Evolutionary conservation across 768 basidiomycete genomes (phyloP), one percentile per base, ranked within the genome.

Genomic region (Pleurotus platypus): DNA sequence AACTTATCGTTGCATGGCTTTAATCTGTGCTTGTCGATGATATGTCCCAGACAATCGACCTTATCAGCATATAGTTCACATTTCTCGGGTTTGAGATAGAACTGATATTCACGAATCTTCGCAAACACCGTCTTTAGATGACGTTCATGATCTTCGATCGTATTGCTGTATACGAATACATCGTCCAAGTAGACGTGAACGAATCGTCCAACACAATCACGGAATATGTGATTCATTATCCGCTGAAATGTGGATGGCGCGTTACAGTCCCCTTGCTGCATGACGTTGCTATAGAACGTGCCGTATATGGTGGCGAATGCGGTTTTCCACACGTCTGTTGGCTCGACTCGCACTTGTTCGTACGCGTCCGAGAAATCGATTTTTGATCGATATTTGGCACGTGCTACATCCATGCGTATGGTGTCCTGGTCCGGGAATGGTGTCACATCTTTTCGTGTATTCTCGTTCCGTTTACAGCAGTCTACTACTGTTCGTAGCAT

Each of bases 231-330:
- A 0, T 67, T 78, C 72, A 80, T 78, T 0, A 81, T 58, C 0
- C 69, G 42, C 55, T 82, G 80, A 53, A 78, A 82, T 0, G 78
- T 82, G 0, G 75, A 65, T 0, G 75, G 77, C 0, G 73, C 72
- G 58, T 82, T 80, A 47, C 74, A 76, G 54, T 81, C 72, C 2
- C 39, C 39, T 40, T 40, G 39, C 2, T 40, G 67, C 70, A 0
- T 72, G 69, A 47, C 63, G 60, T 40, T 11, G 39, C 39, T 20
- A 2, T 20, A 20, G 20, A 20, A 20, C 20, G 20, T 20, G 20
- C 20, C 20, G 2, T 20, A 20, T 0, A 62, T 54, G 0, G 68
- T 76, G 0, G 69, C 63, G 0, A 77, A 73, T 0, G 63, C 68
- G 0, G 64, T 68, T 1, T 66, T 63, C 37, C 42, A 42, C 0